A percentile compares a stretch with the other conserved stretches of the same genome.
These are phyloP conservation scores for Mycotypha africana DNA, from an alignment of 371 early-diverging fungal species.

Conservation along the genomic window DNA sequence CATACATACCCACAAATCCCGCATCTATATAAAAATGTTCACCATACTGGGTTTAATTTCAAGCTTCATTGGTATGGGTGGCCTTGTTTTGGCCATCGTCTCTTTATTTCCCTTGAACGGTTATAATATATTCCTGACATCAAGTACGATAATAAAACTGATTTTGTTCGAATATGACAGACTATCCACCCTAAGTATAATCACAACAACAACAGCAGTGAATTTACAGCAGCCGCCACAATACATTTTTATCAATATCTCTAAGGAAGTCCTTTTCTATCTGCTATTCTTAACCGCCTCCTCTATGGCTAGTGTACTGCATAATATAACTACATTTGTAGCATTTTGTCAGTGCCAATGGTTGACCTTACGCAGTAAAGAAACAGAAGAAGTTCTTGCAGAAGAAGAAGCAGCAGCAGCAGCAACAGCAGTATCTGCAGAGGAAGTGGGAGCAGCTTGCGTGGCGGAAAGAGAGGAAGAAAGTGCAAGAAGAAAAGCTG, in stretches of 20 bases:
- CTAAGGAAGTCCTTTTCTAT: too few species aligned
- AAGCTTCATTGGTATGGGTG: constrained; percentile 21
- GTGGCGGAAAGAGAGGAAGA: too few species aligned
- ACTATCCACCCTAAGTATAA: not conserved
- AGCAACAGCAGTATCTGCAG: not conserved
- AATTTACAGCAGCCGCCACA: too few species aligned
- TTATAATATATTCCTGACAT: constrained; percentile 12
- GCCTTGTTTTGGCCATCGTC: constrained; percentile 15
- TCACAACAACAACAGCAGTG: constrained; percentile 4
- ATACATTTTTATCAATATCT: too few species aligned
- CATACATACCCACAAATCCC: too few species aligned
- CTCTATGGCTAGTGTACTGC: constrained; percentile 4
- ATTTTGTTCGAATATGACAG: constrained; percentile 7
- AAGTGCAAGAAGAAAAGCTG: too few species aligned
- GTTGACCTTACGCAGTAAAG: not conserved
- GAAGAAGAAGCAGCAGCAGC: too few species aligned
- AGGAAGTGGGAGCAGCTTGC: too few species aligned
- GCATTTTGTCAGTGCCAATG: constrained; percentile 8
- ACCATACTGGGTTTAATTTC: constrained; percentile 8
- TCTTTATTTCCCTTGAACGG: constrained; percentile 17
- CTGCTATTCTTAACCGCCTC: constrained; percentile 10
- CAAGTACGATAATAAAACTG: constrained; percentile 4
- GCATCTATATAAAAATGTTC: not conserved
- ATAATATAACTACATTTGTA: constrained; percentile 5
- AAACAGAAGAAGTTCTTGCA: too few species aligned